A percentile compares a stretch with the other conserved stretches of the same genome.
Evolutionary conservation across 2,329 filamentous ascomycete genomes (phyloP).

Genomic region (Ophiostoma perfectum): DNA sequence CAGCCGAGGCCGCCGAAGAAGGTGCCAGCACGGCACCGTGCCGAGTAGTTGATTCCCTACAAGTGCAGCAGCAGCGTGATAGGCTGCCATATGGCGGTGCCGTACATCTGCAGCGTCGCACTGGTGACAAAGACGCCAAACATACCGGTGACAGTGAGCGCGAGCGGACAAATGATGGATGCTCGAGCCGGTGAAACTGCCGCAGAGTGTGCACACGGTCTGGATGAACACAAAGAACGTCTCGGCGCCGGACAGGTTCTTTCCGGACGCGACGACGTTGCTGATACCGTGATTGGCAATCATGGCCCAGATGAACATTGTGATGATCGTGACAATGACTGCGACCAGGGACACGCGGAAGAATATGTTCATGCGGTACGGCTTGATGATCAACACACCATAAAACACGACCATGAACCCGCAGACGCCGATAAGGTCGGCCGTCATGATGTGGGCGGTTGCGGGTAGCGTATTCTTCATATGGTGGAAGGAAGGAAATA

Average conservation of each 20-base stretch:
- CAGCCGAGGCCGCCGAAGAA: conserved; percentile 25
- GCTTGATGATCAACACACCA: conserved; percentile 19
- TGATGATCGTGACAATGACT: conserved; percentile 14
- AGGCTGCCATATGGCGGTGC: conserved; percentile 22
- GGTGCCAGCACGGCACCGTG: conserved; percentile 21
- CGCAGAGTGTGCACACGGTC: conserved; percentile 10
- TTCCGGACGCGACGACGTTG: not conserved
- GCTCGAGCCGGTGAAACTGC: conserved; percentile 3
- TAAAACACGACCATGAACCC: conserved; percentile 34
- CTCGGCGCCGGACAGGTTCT: not conserved
- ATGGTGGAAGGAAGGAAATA: conserved; percentile 34
- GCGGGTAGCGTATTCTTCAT: conserved; percentile 34
- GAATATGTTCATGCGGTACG: conserved; percentile 15
- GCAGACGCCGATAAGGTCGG: conserved; percentile 35
- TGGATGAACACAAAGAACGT: conserved; percentile 13
- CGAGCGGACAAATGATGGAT: conserved; percentile 8
- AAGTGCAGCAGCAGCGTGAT: conserved; percentile 21
- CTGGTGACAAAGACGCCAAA: conserved; percentile 23
- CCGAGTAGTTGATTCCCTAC: conserved; percentile 20
- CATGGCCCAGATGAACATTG: conserved; percentile 24
- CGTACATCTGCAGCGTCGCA: conserved; percentile 21
- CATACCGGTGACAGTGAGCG: conserved; percentile 16
- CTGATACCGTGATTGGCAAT: conserved; percentile 20
- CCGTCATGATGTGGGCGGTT: conserved; percentile 33
- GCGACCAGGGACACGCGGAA: conserved; percentile 10